Conservation (phyloP, 108 stramenopile genomes). For the Phaeodactylum tricornutum region DNA sequence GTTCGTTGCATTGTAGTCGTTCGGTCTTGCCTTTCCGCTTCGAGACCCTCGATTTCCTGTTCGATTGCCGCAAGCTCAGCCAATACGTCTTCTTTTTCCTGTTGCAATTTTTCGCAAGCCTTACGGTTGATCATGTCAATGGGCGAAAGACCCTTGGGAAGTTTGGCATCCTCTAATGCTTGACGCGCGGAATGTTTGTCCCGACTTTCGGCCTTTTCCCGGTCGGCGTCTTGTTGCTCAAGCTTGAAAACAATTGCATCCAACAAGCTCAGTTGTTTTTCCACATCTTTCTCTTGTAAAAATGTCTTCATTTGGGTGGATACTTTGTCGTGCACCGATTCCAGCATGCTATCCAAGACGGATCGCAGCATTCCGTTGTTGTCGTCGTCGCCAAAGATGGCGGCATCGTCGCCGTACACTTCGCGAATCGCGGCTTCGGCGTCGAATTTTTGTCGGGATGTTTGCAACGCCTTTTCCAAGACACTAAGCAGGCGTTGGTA, state of each 20-base stretch:
- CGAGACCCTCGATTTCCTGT: background rate
- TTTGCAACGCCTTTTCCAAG: constrained; percentile 2
- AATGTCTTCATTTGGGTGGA: background rate
- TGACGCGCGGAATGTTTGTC: constrained; percentile 17
- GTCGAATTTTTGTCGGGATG: constrained; percentile 5
- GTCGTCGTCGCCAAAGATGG: constrained; percentile 3
- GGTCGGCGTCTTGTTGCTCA: constrained; percentile 11
- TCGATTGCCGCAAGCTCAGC: constrained; percentile 2
- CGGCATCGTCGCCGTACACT: constrained; percentile 10
- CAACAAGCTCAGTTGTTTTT: constrained; percentile 5
- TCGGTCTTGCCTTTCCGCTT: background rate
- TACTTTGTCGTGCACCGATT: constrained; percentile 6
- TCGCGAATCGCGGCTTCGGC: constrained; percentile 3
- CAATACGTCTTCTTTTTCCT: too few relatives aligned
- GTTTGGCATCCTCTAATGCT: constrained; percentile 5
- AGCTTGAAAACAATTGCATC: constrained; percentile 9
- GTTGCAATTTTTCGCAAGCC: constrained; percentile 1
- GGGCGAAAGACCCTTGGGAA: constrained; percentile 20
- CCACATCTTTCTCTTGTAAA: constrained; percentile 1
- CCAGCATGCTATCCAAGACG: constrained; percentile 8
- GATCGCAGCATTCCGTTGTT: background rate
- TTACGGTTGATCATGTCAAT: constrained; percentile 14
- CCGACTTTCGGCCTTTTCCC: constrained; percentile 8
- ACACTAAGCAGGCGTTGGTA: constrained; percentile 1
- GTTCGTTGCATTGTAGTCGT: background rate